Conservation (phyloP, 768 basidiomycete genomes). For the Panus rudis region DNA sequence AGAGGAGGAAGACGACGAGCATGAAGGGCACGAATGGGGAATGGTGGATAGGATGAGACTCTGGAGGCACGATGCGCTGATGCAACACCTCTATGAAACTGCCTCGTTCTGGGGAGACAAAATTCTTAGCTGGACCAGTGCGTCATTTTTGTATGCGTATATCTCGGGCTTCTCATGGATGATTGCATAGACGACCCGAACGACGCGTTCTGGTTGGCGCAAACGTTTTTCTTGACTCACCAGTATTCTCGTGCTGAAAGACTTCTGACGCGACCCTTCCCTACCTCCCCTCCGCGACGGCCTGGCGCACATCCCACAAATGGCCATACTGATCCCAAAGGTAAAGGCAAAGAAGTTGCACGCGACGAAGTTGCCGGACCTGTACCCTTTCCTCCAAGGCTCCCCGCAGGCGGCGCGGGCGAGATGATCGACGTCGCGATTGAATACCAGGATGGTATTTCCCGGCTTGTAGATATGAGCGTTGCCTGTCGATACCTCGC, state of each 20-base stretch:
- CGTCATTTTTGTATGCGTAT: slow-evolving; percentile 15
- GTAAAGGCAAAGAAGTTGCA: slow-evolving; percentile 50
- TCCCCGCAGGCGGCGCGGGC: slow-evolving; percentile 61
- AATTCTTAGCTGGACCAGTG: slow-evolving; percentile 92
- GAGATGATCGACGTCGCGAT: slow-evolving; percentile 66
- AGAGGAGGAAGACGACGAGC: slow-evolving; percentile 51
- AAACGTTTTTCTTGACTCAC: slow-evolving; percentile 93
- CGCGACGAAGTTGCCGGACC: slow-evolving; percentile 9
- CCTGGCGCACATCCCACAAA: slow-evolving; percentile 27
- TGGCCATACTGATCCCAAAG: slow-evolving; percentile 42
- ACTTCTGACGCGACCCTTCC: slow-evolving; percentile 82
- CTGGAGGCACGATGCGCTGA: slow-evolving; percentile 96
- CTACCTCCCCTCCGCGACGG: slow-evolving; percentile 33
- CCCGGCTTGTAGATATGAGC: slow-evolving; percentile 86
- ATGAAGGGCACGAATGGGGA: slow-evolving; percentile 65
- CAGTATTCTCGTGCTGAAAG: slow-evolving; percentile 93
- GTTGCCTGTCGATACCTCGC: slow-evolving; percentile 94
- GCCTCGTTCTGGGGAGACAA: slow-evolving; percentile 99
- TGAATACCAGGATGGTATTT: slow-evolving; percentile 56
- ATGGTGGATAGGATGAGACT: slow-evolving; percentile 93
- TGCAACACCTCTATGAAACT: slow-evolving; percentile 97
- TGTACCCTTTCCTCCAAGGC: slow-evolving; percentile 33
- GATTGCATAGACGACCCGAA: slow-evolving; percentile 73
- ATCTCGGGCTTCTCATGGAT: neutral
- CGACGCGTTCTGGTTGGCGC: slow-evolving; percentile 99